These are phyloP conservation scores for Warburgia ugandensis DNA, from an alignment of 164 flowering plant genomes.

Conservation along the genomic window DNA sequence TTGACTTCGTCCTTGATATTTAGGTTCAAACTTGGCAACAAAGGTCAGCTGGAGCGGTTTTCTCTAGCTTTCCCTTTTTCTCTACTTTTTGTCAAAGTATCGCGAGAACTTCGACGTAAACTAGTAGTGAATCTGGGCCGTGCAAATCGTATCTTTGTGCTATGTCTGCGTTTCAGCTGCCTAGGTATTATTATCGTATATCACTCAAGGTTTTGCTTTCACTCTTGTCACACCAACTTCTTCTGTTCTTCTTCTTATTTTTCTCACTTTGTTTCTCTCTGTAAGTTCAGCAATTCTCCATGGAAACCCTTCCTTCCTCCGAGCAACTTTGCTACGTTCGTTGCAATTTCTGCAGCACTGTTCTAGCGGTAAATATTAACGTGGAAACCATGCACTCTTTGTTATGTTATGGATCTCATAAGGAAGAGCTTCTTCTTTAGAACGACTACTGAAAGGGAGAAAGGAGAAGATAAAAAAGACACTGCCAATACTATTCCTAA, in stretches of 20 bases:
- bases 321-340: slow-evolving; percentile 89
- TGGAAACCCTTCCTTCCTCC: slow-evolving; percentile 42
- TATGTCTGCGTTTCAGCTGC: too few species aligned
- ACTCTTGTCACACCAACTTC: background rate
- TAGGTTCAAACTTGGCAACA: too few species aligned
- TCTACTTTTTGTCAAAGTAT: too few species aligned
- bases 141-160: too few species aligned
- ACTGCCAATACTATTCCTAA: background rate
- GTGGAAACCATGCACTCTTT: background rate
- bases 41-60: too few species aligned
- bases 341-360: slow-evolving; percentile 91
- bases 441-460: background rate
- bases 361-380: slow-evolving; percentile 64
- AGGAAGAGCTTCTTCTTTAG: background rate
- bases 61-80: too few species aligned
- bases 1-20: too few species aligned
- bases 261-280: slow-evolving; percentile 2
- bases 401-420: background rate
- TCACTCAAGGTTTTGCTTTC: too few species aligned
- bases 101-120: too few species aligned
- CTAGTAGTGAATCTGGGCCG: too few species aligned
- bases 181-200: too few species aligned
- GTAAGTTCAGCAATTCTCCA: slow-evolving; percentile 18
- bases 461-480: background rate
- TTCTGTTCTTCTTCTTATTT: background rate